Percentiles rank a stretch among this genome's conserved stretches.
Evolutionary conservation across 2,329 filamentous ascomycete genomes (phyloP).

Genomic region (Neophaeococcomyces mojaviensis): DNA sequence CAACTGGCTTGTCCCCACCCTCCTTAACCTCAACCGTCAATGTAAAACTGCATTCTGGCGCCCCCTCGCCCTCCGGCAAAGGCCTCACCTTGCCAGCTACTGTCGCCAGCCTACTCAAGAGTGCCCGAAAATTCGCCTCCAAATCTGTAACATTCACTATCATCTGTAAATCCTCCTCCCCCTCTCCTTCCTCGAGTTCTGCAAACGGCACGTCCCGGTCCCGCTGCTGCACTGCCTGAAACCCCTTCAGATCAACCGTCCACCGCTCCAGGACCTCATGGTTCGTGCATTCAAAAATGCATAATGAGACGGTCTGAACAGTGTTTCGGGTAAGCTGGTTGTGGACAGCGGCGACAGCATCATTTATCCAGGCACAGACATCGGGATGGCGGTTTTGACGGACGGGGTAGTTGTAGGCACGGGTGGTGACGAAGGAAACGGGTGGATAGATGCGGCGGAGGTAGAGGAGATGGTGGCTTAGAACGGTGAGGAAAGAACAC

Average conservation of each 20-base stretch:
- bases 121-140: conserved; percentile 43
- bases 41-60: conserved; percentile 41
- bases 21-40: conserved; percentile 43
- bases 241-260: conserved; percentile 52
- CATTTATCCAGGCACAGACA: conserved; percentile 77
- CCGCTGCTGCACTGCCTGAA: conserved; percentile 40
- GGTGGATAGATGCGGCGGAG: conserved; percentile 72
- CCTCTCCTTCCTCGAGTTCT: conserved; percentile 11
- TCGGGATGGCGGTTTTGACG: conserved; percentile 79
- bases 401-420: conserved; percentile 76
- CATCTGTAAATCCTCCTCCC: conserved; percentile 21
- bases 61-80: conserved; percentile 16
- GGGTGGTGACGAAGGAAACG: conserved; percentile 67
- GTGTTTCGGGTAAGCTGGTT: conserved; percentile 58
- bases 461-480: conserved; percentile 79
- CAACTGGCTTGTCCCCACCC: conserved; percentile 39
- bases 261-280: conserved; percentile 51
- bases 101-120: conserved; percentile 37
- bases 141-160: conserved; percentile 32
- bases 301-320: conserved; percentile 49
- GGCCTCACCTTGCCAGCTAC: conserved; percentile 26
- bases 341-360: conserved; percentile 66
- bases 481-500: conserved; percentile 70
- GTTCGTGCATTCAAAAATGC: conserved; percentile 46
- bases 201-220: conserved; percentile 46